Evolutionary conservation across 345 rosid genomes (phyloP).

Genomic region (Bruguiera sexangula): DNA sequence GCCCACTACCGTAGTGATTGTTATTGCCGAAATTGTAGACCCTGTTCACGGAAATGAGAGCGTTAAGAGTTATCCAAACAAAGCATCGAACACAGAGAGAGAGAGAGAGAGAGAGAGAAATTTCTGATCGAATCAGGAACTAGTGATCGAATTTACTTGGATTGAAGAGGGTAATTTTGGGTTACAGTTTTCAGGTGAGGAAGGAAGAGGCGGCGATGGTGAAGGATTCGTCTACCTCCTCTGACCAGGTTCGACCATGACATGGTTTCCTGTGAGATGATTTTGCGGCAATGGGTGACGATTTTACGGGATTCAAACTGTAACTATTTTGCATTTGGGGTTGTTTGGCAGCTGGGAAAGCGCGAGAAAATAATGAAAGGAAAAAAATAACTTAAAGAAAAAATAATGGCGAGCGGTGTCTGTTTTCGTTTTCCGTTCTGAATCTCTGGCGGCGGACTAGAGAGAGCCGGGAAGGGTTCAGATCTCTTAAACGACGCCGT

Average conservation of each 20-base stretch:
- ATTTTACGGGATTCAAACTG: neutral
- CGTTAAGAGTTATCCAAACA: neutral
- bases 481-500: neutral
- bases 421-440: no score
- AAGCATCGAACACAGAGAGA: neutral
- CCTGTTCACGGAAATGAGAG: neutral
- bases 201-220: neutral
- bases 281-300: neutral
- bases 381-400: neutral
- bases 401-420: neutral
- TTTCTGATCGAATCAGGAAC: neutral
- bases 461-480: no score
- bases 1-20: neutral
- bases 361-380: neutral
- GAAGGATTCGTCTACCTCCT: neutral
- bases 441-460: no score
- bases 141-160: slow-evolving; percentile 4
- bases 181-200: slow-evolving; percentile 1
- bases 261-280: slow-evolving; percentile 1
- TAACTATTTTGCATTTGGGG: neutral
- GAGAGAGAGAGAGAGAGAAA: neutral
- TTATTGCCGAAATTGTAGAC: neutral
- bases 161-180: slow-evolving; percentile 8
- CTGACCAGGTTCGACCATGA: slow-evolving; percentile 12
- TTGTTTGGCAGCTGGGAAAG: neutral